Evolutionary conservation across 2,329 filamentous ascomycete species (phyloP), one percentile per base, ranked within the genome.

Genomic region (Colletotrichum kahawae): DNA sequence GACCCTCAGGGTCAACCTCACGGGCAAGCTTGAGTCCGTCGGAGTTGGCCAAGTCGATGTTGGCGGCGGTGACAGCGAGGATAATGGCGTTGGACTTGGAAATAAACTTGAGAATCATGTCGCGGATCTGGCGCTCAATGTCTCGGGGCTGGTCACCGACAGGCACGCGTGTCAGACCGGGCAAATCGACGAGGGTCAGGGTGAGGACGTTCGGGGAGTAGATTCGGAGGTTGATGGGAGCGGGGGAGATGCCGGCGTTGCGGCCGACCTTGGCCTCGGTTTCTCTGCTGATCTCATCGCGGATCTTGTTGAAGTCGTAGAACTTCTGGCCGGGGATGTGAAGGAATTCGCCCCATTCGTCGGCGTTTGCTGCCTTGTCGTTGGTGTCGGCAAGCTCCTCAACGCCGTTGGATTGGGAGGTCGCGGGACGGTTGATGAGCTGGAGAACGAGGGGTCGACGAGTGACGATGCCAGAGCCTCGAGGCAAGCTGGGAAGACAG

Each of bases 41-140:
- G 24, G 97, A 99, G 88, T 99, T 99, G 82, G 97, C 97, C 89
- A 99, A 89, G 92, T 99, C 97, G 77, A 96, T 96, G 85, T 99
- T 99, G 81, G 97, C 97, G 56, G 96, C 94, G 7, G 97, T 98
- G 78, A 99, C 97, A 56, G 97, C 97, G 70, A 99, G 89, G 79
- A 99, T 97, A 84, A 99, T 99, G 76, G 97, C 97, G 85, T 99
- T 99, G 38, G 96, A 94, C 88, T 99, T 99, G 87, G 94, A 95
- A 83, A 99, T 99, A 84, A 98, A 97, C 89, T 98, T 98, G 82
- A 98, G 88, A 57, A 99, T 96, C 95, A 99, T 98, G 81, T 98
- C 97, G 83, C 92, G 93, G 82, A 98, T 99, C 87, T 99, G 97
- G 81, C 92, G 92, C 89, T 98, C 96, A 81, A 98, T 98, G 87